Evolutionary conservation across 2,329 filamentous ascomycete genomes (phyloP).

Genomic region (Zasmidium citrigriseum): DNA sequence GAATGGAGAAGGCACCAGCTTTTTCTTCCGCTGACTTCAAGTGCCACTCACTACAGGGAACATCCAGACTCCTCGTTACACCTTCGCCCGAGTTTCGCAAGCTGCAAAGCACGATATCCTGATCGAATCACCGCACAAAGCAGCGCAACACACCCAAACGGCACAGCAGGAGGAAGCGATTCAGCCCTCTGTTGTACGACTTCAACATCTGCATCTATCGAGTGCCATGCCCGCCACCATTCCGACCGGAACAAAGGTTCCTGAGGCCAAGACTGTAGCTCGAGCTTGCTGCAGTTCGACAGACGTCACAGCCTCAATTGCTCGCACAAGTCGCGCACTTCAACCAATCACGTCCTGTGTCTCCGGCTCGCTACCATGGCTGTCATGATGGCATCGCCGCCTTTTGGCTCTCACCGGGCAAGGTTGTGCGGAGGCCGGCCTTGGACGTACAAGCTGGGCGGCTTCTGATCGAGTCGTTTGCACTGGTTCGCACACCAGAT

Average conservation of each 20-base stretch:
- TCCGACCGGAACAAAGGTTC: neutral
- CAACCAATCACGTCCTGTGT: neutral
- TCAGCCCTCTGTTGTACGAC: neutral
- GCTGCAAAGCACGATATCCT: neutral
- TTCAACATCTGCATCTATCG: neutral
- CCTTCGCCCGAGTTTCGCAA: neutral
- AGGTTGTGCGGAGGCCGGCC: neutral
- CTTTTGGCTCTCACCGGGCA: neutral
- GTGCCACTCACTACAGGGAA: neutral
- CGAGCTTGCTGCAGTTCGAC: neutral
- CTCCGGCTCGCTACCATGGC: neutral
- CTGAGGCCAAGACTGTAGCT: neutral
- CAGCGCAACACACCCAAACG: neutral
- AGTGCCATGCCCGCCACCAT: too few relatives aligned
- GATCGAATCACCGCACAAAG: neutral
- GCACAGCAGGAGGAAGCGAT: neutral
- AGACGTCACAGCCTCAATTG: neutral
- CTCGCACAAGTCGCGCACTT: neutral
- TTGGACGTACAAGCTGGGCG: too few relatives aligned
- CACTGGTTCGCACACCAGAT: slow-evolving; percentile 1
- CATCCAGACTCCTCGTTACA: neutral
- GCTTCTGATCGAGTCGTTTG: neutral
- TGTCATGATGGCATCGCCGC: neutral
- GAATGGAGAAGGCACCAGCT: neutral
- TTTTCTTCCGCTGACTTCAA: neutral